Conservation (phyloP, 257 asterid genomes). For the Przewalskia tangutica region DNA sequence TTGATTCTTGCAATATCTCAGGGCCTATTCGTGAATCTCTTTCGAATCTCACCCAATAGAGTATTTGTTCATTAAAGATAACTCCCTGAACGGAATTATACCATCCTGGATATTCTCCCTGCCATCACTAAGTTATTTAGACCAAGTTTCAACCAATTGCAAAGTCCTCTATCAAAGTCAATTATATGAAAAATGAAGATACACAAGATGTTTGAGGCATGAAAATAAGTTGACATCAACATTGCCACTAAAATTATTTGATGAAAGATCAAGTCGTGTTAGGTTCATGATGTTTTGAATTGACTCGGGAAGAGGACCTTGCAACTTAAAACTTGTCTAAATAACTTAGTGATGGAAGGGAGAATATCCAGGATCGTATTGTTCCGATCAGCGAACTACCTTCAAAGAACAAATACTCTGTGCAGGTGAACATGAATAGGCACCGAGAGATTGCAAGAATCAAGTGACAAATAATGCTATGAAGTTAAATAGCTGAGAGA, state of each 20-base stretch:
- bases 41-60: neutral
- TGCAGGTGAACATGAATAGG: neutral
- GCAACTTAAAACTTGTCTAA: neutral
- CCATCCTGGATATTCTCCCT: neutral
- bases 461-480: neutral
- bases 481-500: neutral
- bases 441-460: neutral
- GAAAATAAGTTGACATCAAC: too few species aligned
- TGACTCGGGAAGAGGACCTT: neutral
- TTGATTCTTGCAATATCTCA: neutral
- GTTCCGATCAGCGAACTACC: neutral
- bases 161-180: neutral
- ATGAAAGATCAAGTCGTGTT: neutral
- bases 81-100: neutral
- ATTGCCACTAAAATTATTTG: too few species aligned
- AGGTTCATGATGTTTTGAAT: neutral
- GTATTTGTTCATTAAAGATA: neutral
- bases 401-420: conserved; percentile 5
- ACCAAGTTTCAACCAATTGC: neutral
- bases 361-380: neutral
- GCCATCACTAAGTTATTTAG: neutral
- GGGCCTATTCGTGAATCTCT: neutral
- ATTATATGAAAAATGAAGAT: too few species aligned
- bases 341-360: too few species aligned
- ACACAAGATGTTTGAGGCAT: neutral